phyloP scores from a whole-genome alignment of 352 stramenopile species.

The Pythium diclinum region DNA sequence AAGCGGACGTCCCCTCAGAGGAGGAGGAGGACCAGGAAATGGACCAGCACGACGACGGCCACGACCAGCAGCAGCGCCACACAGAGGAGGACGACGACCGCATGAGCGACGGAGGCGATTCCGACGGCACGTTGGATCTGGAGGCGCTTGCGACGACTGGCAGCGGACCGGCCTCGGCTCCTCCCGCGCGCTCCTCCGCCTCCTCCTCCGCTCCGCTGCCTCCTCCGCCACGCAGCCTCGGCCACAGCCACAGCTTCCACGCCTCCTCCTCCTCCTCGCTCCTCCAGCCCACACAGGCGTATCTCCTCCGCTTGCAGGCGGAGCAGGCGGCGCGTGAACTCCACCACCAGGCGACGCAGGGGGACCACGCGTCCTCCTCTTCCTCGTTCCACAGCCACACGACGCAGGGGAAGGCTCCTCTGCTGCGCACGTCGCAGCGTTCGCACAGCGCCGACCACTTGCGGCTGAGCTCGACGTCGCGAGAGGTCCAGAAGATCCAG shows the following conservation, averaged over 20 bases:
- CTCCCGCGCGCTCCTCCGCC: background rate
- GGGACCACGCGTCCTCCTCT: background rate
- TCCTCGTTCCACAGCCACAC: conserved; percentile 20
- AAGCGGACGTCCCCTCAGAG: conserved; percentile 17
- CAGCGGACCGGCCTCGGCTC: conserved; percentile 16
- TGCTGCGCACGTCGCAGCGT: conserved; percentile 38
- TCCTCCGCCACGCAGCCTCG: conserved; percentile 8
- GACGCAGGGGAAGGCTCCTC: conserved; percentile 52
- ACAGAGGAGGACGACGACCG: conserved; percentile 32
- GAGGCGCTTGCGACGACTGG: conserved; percentile 28
- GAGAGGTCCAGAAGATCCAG: conserved; percentile 73
- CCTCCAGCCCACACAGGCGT: conserved; percentile 69
- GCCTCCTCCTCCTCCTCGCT: conserved; percentile 52
- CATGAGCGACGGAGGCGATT: conserved; percentile 43
- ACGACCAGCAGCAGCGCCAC: conserved; percentile 11
- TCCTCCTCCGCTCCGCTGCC: background rate
- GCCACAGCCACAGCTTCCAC: conserved; percentile 13
- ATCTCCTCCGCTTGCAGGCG: conserved; percentile 50
- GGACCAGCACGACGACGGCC: conserved; percentile 12
- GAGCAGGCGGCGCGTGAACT: conserved; percentile 57
- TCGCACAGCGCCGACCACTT: conserved; percentile 38
- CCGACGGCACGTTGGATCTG: conserved; percentile 37
- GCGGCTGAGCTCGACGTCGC: conserved; percentile 72
- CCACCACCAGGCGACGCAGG: conserved; percentile 33
- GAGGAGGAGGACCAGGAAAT: conserved; percentile 29